Evolutionary conservation across 495 filamentous ascomycete species (phyloP).

Genomic region (Amorphotheca resinae): DNA sequence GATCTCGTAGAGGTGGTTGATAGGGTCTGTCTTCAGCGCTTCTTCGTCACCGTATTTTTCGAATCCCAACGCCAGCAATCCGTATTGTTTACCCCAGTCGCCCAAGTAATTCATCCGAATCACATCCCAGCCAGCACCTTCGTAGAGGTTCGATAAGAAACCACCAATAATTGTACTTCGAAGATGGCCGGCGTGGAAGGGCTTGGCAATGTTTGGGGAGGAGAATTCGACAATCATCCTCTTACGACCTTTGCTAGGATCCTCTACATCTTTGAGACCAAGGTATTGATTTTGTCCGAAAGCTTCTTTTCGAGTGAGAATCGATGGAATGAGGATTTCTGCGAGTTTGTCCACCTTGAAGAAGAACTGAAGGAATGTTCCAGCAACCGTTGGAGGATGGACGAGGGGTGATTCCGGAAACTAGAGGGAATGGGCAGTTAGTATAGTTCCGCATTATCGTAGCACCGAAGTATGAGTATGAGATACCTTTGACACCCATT

Average conservation of each 20-base stretch:
- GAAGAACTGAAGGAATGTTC: constrained; percentile 73
- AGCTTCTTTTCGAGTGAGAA: constrained; percentile 44
- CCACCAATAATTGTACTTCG: constrained; percentile 56
- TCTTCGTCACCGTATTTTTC: constrained; percentile 48
- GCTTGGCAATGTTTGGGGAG: constrained; percentile 52
- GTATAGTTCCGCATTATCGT: constrained; percentile 1
- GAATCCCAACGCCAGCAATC: constrained; percentile 46
- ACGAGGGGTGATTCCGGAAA: constrained; percentile 67
- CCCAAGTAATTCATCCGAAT: constrained; percentile 53
- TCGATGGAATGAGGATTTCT: constrained; percentile 47
- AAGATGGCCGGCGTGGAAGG: constrained; percentile 56
- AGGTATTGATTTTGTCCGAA: constrained; percentile 56
- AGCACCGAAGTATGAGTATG: neutral
- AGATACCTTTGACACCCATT: constrained; percentile 56
- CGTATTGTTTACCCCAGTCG: constrained; percentile 59
- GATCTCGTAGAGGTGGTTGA: constrained; percentile 51
- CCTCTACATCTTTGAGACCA: constrained; percentile 54
- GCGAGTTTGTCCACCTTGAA: constrained; percentile 49
- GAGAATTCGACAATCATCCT: constrained; percentile 45
- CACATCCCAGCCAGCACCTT: constrained; percentile 48
- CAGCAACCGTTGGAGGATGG: constrained; percentile 47
- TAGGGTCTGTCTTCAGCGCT: constrained; percentile 41
- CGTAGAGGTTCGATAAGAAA: constrained; percentile 48
- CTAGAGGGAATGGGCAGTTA: constrained; percentile 21
- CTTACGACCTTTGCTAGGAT: constrained; percentile 60